A percentile compares a stretch with the other conserved stretches of the same genome.
Evolutionary conservation across 768 basidiomycete genomes (phyloP).

Genomic region (Russula olivacea): DNA sequence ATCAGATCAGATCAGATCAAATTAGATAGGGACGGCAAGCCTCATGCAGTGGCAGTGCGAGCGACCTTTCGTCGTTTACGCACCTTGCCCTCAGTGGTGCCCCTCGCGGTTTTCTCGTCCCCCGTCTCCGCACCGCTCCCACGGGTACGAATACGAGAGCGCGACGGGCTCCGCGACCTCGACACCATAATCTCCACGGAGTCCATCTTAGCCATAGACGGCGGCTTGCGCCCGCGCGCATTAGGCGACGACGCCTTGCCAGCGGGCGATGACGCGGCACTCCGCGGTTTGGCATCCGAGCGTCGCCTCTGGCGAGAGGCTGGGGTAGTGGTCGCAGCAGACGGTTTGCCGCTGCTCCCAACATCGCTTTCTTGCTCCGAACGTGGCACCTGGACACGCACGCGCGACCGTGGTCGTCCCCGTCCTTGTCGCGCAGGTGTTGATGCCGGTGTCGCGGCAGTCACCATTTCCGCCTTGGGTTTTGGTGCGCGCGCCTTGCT

Average conservation of each 20-base stretch:
- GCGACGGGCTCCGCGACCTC: conserved; percentile 14
- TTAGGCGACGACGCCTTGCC: neutral
- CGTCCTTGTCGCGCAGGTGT: neutral
- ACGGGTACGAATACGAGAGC: conserved; percentile 10
- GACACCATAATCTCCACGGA: conserved; percentile 15
- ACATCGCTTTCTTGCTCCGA: neutral
- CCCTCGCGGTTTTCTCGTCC: conserved; percentile 16
- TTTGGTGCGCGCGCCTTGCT: neutral
- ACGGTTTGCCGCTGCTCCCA: conserved; percentile 9
- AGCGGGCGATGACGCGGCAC: neutral
- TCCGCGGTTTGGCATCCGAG: neutral
- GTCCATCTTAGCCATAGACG: conserved; percentile 10
- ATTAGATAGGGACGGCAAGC: neutral
- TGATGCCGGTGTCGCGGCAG: neutral
- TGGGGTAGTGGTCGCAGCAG: neutral
- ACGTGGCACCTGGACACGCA: conserved; percentile 1
- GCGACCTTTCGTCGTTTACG: conserved; percentile 20
- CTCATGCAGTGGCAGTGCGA: neutral
- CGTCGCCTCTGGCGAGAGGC: conserved; percentile 3
- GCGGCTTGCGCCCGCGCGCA: conserved; percentile 14
- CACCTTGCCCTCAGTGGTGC: conserved; percentile 3
- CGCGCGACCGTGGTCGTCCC: neutral
- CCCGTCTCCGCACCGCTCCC: conserved; percentile 13
- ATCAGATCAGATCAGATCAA: too few relatives aligned
- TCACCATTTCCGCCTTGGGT: neutral